Base-by-base conservation (phyloP, 768 basidiomycete species). In the Pisolithus marmoratus region DNA sequence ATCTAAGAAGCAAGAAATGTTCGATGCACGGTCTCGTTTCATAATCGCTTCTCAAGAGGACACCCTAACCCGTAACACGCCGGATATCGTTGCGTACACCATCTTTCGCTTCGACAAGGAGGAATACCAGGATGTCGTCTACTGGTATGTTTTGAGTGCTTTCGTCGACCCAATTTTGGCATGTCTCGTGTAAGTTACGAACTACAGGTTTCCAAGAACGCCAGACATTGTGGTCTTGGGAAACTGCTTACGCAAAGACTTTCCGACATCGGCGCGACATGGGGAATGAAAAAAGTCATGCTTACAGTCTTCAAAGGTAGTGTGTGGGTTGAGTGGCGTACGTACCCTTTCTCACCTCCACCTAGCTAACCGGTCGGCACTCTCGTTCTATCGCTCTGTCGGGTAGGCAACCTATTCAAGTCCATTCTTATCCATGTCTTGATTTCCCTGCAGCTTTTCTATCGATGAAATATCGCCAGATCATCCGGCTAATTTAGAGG, bases 61-160 rank as follows among this genome's bases (percentile, higher is more conserved):
- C 59, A 15, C 53, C 37, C 31, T 12, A 14, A 27, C 56, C 57
- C 47, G 57, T 52, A 12, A 42, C 38, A 40, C 31, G 46, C 75
- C 23, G 54, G 70, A 49, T 4, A 17, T 71, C 3, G 47, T 68
- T 17, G 78, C 72, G 8, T 79, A 71, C 59, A 57, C 74, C 15
- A 80, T 81, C 69, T 90, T 91, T 63, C 80, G 89, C 1, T 92
- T 92, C 53, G 89, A 90, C 50, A 61, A 70, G 26, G 90, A 92
- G 56, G 74, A 80, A 8, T 71, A 70, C 5, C 74, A 80, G 53
- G 68, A 81, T 51, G 66, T 87, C 3, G 46, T 89, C 3, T 93
- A 92, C 62, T 91, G 88, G 90, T 89, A 58, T 24, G 65, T 58
- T 38, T 42, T 20, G n/a, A 17, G 15, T 27, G 38, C 37, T 36